These are phyloP conservation scores for Aspergillus spinulosporus DNA, from an alignment of 2,329 filamentous ascomycete genomes.

Conservation along the genomic window DNA sequence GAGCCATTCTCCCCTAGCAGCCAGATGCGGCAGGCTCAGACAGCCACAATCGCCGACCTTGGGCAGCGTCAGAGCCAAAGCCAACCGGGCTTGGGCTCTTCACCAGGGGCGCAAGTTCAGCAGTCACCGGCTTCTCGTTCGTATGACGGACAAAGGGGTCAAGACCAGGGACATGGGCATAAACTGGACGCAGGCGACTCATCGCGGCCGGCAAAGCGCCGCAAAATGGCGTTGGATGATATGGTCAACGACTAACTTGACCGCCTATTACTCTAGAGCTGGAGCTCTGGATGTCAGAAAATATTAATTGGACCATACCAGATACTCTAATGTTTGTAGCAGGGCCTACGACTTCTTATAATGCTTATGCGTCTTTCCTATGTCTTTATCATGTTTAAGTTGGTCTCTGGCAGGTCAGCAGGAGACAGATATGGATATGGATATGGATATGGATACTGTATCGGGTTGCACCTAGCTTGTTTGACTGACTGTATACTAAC, in stretches of 20 bases:
- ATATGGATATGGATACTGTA: neutral
- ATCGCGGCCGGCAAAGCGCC: slow-evolving; percentile 36
- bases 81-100: slow-evolving; percentile 20
- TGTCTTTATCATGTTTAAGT: slow-evolving; percentile 12
- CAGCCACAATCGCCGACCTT: slow-evolving; percentile 22
- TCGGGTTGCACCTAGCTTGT: neutral
- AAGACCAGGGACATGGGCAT: neutral
- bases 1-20: slow-evolving; percentile 31
- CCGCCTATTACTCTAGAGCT: neutral
- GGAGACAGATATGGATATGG: neutral
- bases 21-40: slow-evolving; percentile 29
- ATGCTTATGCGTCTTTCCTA: slow-evolving; percentile 25
- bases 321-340: slow-evolving; percentile 22
- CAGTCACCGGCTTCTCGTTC: slow-evolving; percentile 20
- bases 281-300: slow-evolving; percentile 8
- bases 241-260: slow-evolving; percentile 40
- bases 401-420: slow-evolving; percentile 10
- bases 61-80: slow-evolving; percentile 12
- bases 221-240: slow-evolving; percentile 43
- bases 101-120: slow-evolving; percentile 21
- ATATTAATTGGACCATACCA: neutral
- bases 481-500: slow-evolving; percentile 8
- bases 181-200: slow-evolving; percentile 26
- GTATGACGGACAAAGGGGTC: slow-evolving; percentile 18
- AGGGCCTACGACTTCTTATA: slow-evolving; percentile 24